Evolutionary conservation across 2,329 filamentous ascomycete species (phyloP).

Genomic region (Periconia sp.): DNA sequence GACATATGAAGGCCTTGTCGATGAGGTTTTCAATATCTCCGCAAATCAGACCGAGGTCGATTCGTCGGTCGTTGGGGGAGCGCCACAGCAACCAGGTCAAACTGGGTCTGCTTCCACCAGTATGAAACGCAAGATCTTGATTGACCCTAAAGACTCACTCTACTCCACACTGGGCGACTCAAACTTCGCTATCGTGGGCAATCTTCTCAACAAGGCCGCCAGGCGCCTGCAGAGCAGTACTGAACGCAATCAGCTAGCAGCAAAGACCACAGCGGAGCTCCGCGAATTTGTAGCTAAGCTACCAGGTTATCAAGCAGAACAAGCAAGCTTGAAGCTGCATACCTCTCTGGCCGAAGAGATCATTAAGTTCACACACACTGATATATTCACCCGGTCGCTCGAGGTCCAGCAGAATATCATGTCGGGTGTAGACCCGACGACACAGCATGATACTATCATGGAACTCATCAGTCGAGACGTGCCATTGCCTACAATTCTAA

Average conservation of each 20-base stretch:
- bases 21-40: slow-evolving; percentile 89
- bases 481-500: slow-evolving; percentile 79
- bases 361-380: slow-evolving; percentile 87
- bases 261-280: slow-evolving; percentile 88
- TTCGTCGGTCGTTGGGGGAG: slow-evolving; percentile 82
- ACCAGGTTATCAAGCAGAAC: slow-evolving; percentile 89
- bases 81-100: slow-evolving; percentile 64
- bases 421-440: slow-evolving; percentile 84
- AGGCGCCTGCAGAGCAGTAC: slow-evolving; percentile 86
- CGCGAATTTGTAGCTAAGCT: slow-evolving; percentile 95
- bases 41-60: slow-evolving; percentile 95
- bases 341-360: slow-evolving; percentile 94
- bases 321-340: slow-evolving; percentile 89
- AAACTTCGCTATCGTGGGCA: slow-evolving; percentile 94
- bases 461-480: slow-evolving; percentile 91
- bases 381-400: slow-evolving; percentile 84
- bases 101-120: slow-evolving; percentile 54
- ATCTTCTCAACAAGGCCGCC: slow-evolving; percentile 86
- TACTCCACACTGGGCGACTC: slow-evolving; percentile 87
- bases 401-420: slow-evolving; percentile 97
- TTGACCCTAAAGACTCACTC: slow-evolving; percentile 88
- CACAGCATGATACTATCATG: slow-evolving; percentile 88
- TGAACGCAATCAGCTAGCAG: slow-evolving; percentile 78
- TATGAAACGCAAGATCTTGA: slow-evolving; percentile 84
- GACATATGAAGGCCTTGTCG: slow-evolving; percentile 94